phyloP scores from a whole-genome alignment of 208 protist species.

The Trypanosoma brucei region DNA sequence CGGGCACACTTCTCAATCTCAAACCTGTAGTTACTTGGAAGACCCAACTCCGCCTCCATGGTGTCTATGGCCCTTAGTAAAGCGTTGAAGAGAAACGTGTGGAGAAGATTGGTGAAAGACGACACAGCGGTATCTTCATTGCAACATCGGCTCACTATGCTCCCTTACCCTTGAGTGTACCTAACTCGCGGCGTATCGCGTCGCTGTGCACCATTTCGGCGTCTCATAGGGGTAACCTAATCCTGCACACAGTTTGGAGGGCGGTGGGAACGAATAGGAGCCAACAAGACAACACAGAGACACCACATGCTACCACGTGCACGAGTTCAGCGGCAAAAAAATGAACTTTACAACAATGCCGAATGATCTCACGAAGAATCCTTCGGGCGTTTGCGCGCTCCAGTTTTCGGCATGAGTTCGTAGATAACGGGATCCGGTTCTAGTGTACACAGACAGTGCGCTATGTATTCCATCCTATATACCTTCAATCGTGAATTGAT shows the following conservation, averaged over 20 bases:
- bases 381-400: conserved; percentile 15
- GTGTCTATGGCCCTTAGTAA: not conserved
- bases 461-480: conserved; percentile 57
- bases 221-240: no score
- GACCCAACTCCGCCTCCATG: conserved; percentile 27
- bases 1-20: conserved; percentile 98
- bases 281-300: no score
- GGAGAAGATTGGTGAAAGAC: not conserved
- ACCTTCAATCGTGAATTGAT: conserved; percentile 24
- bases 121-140: not conserved
- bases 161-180: no score
- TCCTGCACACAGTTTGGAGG: no score
- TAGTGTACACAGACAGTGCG: conserved; percentile 49
- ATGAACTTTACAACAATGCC: no score
- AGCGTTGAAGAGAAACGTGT: not conserved
- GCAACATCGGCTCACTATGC: no score
- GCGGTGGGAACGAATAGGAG: no score
- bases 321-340: no score
- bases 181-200: no score
- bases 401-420: conserved; percentile 18
- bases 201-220: no score
- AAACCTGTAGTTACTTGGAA: conserved; percentile 98
- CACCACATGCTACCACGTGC: no score
- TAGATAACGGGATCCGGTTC: conserved; percentile 23
- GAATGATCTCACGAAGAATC: not conserved